Evolutionary conservation across 1,284 basidiomycete genomes (phyloP).

Genomic region (Cerrena zonata): DNA sequence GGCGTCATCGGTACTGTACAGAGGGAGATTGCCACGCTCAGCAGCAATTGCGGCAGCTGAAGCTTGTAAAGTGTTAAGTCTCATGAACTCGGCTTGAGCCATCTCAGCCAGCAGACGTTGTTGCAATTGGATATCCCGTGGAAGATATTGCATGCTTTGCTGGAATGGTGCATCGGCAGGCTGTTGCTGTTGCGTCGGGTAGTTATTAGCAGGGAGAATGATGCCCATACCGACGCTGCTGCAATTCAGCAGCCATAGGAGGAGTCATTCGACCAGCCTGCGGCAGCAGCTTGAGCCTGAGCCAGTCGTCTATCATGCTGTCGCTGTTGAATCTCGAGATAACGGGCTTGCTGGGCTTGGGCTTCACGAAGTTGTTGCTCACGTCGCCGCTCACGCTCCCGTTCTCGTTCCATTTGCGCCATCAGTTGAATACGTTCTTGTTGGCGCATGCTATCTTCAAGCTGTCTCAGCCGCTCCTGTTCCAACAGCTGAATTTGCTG

Average conservation of each 20-base stretch:
- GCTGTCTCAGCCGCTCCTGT: slow-evolving; percentile 42
- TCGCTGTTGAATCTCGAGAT: slow-evolving; percentile 18
- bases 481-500: slow-evolving; percentile 46
- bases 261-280: slow-evolving; percentile 3
- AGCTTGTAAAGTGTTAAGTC: slow-evolving; percentile 56
- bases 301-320: too few relatives aligned
- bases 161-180: slow-evolving; percentile 35
- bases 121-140: slow-evolving; percentile 64
- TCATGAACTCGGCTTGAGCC: slow-evolving; percentile 63
- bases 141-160: slow-evolving; percentile 44
- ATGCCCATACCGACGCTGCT: slow-evolving; percentile 38
- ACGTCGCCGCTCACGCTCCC: slow-evolving; percentile 52
- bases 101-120: slow-evolving; percentile 68
- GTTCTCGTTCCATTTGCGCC: slow-evolving; percentile 50
- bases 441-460: slow-evolving; percentile 45
- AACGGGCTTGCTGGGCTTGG: slow-evolving; percentile 33
- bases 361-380: not conserved
- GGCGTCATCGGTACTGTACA: slow-evolving; percentile 18
- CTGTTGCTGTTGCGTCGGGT: slow-evolving; percentile 22
- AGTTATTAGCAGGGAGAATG: slow-evolving; percentile 45
- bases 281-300: slow-evolving; percentile 16
- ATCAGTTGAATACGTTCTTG: slow-evolving; percentile 26
- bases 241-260: slow-evolving; percentile 19
- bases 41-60: slow-evolving; percentile 35
- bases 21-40: slow-evolving; percentile 22